A percentile compares a stretch with the other conserved stretches of the same genome.
phyloP scores from a whole-genome alignment of 2,329 filamentous ascomycete species.

The Ceratocystis eucalypticola region DNA sequence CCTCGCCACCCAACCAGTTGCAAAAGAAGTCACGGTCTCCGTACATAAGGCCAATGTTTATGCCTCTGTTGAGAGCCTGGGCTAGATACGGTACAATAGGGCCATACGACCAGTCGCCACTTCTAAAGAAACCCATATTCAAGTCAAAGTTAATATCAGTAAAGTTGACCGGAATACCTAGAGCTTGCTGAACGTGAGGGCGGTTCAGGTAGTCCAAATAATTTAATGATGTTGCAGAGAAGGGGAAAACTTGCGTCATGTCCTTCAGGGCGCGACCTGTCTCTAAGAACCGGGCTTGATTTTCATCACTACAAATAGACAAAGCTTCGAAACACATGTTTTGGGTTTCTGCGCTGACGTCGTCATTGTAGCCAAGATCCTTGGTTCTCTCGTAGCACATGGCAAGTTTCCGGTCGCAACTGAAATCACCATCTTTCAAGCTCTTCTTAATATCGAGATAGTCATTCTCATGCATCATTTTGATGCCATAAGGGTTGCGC shows the following conservation, averaged over 20 bases:
- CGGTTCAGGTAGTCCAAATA: slow-evolving; percentile 54
- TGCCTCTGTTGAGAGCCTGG: slow-evolving; percentile 44
- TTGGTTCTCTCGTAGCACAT: slow-evolving; percentile 25
- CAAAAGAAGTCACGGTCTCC: slow-evolving; percentile 51
- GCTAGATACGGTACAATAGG: slow-evolving; percentile 34
- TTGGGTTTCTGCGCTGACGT: slow-evolving; percentile 25
- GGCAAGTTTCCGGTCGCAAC: not conserved
- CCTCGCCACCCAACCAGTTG: slow-evolving; percentile 62
- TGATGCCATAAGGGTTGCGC: slow-evolving; percentile 53
- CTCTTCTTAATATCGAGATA: slow-evolving; percentile 21
- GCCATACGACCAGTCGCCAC: slow-evolving; percentile 14
- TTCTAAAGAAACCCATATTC: slow-evolving; percentile 37
- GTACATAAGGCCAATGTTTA: slow-evolving; percentile 60
- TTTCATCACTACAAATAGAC: slow-evolving; percentile 15
- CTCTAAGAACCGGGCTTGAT: not conserved
- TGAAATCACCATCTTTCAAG: not conserved
- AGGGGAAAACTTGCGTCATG: slow-evolving; percentile 39
- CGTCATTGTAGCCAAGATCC: slow-evolving; percentile 29
- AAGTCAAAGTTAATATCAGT: slow-evolving; percentile 50
- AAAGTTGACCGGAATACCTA: slow-evolving; percentile 50
- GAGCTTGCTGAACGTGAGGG: slow-evolving; percentile 39
- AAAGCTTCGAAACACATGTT: slow-evolving; percentile 22
- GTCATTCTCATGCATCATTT: slow-evolving; percentile 33
- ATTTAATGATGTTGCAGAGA: slow-evolving; percentile 50
- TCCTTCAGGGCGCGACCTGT: slow-evolving; percentile 48